These are phyloP conservation scores for Bacterosira constricta DNA, from an alignment of 108 stramenopile genomes.

Conservation along the genomic window DNA sequence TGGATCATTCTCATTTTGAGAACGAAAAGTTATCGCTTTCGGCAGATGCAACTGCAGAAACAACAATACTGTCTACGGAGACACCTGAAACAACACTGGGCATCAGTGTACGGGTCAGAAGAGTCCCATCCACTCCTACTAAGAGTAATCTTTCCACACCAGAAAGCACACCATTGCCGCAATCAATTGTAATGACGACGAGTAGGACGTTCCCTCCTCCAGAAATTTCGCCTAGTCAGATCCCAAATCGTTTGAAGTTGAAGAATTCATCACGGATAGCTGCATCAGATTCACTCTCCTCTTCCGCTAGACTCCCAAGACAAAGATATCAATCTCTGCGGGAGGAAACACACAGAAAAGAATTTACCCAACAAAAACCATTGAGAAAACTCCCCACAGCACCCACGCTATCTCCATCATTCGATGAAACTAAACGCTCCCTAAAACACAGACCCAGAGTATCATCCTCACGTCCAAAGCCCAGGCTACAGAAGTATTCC, in stretches of 20 bases:
- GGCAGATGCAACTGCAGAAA: conserved; percentile 1
- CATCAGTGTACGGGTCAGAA: neutral
- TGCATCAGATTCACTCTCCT: neutral
- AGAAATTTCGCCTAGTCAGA: neutral
- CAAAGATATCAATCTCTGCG: neutral
- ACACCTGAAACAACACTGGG: neutral
- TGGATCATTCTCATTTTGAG: neutral
- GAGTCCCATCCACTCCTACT: neutral
- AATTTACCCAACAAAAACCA: neutral
- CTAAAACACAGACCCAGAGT: neutral
- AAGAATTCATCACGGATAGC: neutral
- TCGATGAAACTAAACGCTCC: neutral
- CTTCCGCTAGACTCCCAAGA: neutral
- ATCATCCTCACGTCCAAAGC: neutral
- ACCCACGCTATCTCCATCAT: neutral
- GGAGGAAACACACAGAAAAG: neutral
- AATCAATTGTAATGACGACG: neutral
- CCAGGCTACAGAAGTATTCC: neutral
- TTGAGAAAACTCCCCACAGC: neutral
- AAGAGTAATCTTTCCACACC: neutral
- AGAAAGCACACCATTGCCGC: neutral
- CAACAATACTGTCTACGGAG: neutral
- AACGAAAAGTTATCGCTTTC: neutral
- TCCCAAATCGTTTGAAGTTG: neutral
- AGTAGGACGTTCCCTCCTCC: neutral